Evolutionary conservation across 129 eudicot species (phyloP).

Genomic region (Centrapalus pauciflorus): DNA sequence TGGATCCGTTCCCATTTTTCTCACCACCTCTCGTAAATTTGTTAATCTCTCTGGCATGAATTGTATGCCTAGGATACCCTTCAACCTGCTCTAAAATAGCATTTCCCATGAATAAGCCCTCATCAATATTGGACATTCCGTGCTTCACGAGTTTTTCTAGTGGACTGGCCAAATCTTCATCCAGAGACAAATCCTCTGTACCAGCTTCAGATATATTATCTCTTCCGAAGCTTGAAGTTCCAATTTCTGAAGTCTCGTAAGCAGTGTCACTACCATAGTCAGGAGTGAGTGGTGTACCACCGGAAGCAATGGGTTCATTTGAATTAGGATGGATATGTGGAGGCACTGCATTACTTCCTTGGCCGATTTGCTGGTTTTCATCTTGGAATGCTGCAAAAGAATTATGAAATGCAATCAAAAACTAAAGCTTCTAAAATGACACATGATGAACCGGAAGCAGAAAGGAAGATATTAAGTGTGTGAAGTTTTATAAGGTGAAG

Average conservation of each 20-base stretch:
- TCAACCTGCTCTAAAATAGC: slow-evolving; percentile 87
- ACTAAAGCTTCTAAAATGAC: neutral
- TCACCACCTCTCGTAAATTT: slow-evolving; percentile 13
- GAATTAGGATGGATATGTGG: slow-evolving; percentile 34
- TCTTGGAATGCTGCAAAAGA: slow-evolving; percentile 74
- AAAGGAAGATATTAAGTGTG: neutral
- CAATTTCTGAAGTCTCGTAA: slow-evolving; percentile 87
- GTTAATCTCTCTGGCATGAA: slow-evolving; percentile 36
- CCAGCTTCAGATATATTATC: slow-evolving; percentile 84
- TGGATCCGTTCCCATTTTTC: slow-evolving; percentile 48
- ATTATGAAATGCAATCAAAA: slow-evolving; percentile 2
- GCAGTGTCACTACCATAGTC: slow-evolving; percentile 95
- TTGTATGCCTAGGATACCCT: slow-evolving; percentile 51
- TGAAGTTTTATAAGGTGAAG: neutral
- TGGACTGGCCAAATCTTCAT: slow-evolving; percentile 64
- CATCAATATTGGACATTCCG: slow-evolving; percentile 88
- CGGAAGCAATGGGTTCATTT: slow-evolving; percentile 44
- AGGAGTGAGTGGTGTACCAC: slow-evolving; percentile 55
- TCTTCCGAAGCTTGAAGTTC: slow-evolving; percentile 71
- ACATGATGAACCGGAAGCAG: neutral
- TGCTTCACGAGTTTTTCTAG: slow-evolving; percentile 73
- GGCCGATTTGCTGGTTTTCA: slow-evolving; percentile 42
- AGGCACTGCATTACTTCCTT: slow-evolving; percentile 31
- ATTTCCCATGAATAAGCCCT: slow-evolving; percentile 91
- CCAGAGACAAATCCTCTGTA: slow-evolving; percentile 63